Conservation (phyloP, 805 yeast species). For the Spathaspora girioi region DNA sequence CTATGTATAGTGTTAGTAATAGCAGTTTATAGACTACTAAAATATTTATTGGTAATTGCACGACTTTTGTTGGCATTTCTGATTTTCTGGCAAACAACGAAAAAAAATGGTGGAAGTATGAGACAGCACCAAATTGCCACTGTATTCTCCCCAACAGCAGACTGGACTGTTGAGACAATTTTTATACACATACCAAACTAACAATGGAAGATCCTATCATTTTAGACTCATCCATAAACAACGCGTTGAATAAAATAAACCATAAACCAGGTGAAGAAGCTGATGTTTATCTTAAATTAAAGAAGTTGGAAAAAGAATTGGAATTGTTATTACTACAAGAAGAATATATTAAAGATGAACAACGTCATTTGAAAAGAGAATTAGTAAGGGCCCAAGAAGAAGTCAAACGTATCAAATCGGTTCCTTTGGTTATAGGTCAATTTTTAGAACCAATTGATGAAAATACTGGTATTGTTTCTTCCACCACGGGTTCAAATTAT, state of each 20-base stretch:
- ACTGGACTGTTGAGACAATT: not conserved
- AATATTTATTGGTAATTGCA: not conserved
- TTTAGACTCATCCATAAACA: slow-evolving; percentile 14
- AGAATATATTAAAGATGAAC: slow-evolving; percentile 96
- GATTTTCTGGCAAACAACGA: not conserved
- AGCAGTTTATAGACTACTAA: not conserved
- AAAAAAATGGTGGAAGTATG: not conserved
- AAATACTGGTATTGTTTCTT: slow-evolving; percentile 92
- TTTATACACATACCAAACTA: not conserved
- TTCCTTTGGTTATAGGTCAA: slow-evolving; percentile 97
- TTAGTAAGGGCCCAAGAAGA: slow-evolving; percentile 96
- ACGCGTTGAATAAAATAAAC: slow-evolving; percentile 5
- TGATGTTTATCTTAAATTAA: slow-evolving; percentile 80
- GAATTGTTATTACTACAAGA: slow-evolving; percentile 86
- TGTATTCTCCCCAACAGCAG: not conserved
- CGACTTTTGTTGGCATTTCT: not conserved
- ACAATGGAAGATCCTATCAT: slow-evolving; percentile 37
- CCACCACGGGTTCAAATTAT: slow-evolving; percentile 96
- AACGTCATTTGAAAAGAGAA: slow-evolving; percentile 92
- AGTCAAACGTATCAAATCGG: slow-evolving; percentile 95
- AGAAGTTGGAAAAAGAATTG: slow-evolving; percentile 85
- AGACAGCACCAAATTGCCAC: not conserved
- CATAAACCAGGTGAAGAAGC: slow-evolving; percentile 24
- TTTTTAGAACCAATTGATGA: slow-evolving; percentile 97
- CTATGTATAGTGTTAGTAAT: not conserved